phyloP scores from a whole-genome alignment of 169 alveolate genomes.

The Babesia sp. region DNA sequence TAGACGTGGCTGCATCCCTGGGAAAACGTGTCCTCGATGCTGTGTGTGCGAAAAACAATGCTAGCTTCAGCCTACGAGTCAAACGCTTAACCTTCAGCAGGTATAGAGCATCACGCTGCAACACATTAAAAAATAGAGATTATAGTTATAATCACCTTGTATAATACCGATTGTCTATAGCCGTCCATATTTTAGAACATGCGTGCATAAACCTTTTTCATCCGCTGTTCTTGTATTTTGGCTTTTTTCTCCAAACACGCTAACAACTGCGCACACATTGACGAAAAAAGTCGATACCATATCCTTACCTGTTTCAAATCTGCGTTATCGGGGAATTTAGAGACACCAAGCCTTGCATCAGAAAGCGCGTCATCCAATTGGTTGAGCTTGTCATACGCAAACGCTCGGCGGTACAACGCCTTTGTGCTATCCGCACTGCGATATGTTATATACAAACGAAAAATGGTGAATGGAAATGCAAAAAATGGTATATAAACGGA shows the following conservation, averaged over 20 bases:
- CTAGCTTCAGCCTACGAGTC: constrained; percentile 30
- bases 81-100: constrained; percentile 23
- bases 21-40: constrained; percentile 7
- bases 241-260: constrained; percentile 36
- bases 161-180: background rate
- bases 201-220: constrained; percentile 53
- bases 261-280: constrained; percentile 18
- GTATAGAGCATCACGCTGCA: constrained; percentile 50
- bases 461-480: background rate
- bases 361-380: constrained; percentile 49
- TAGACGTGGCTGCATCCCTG: background rate
- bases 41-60: constrained; percentile 58
- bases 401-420: constrained; percentile 58
- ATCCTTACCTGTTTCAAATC: constrained; percentile 44
- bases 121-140: background rate
- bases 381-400: constrained; percentile 64
- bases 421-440: constrained; percentile 40
- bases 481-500: too few relatives aligned
- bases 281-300: too few relatives aligned
- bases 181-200: constrained; percentile 34
- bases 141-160: background rate
- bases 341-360: constrained; percentile 37
- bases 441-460: background rate
- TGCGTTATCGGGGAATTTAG: constrained; percentile 28
- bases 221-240: constrained; percentile 45